phyloP scores from a whole-genome alignment of 345 rosid genomes.

The Camelina hispida region DNA sequence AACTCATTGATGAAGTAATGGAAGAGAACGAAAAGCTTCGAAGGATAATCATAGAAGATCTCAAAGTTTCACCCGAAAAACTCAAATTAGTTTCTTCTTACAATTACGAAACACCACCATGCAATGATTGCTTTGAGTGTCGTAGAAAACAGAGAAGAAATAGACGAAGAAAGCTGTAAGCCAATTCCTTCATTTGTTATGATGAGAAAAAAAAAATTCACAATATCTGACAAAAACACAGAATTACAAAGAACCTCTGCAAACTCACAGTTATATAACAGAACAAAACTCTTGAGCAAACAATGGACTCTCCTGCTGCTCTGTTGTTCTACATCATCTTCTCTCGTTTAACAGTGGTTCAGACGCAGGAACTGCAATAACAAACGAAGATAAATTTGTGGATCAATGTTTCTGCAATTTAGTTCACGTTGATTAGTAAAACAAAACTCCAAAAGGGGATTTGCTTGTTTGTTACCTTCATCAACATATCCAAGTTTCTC shows the following conservation, averaged over 20 bases:
- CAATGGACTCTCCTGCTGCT: constrained; percentile 16
- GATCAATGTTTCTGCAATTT: constrained; percentile 6
- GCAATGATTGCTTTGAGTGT: constrained; percentile 82
- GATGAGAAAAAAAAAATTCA: constrained; percentile 30
- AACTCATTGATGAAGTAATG: constrained; percentile 71
- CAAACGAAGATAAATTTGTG: not conserved
- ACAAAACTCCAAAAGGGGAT: constrained; percentile 2
- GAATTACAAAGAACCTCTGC: constrained; percentile 40
- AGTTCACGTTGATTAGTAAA: not conserved
- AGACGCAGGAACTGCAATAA: constrained; percentile 46
- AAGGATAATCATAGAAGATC: constrained; percentile 72
- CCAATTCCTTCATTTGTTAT: constrained; percentile 34
- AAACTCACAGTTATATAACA: constrained; percentile 31
- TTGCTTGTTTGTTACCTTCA: constrained; percentile 55
- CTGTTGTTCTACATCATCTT: constrained; percentile 38
- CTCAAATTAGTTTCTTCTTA: constrained; percentile 54
- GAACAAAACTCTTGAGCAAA: constrained; percentile 40
- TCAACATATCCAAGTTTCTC: constrained; percentile 48
- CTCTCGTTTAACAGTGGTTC: constrained; percentile 49
- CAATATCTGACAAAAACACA: constrained; percentile 33
- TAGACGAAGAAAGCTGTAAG: constrained; percentile 37
- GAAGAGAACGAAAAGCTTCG: constrained; percentile 83
- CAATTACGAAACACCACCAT: constrained; percentile 52
- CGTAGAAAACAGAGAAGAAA: constrained; percentile 85
- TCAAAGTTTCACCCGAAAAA: constrained; percentile 75